Evolutionary conservation across 768 basidiomycete genomes (phyloP).

Genomic region (Pluteus cervinus): DNA sequence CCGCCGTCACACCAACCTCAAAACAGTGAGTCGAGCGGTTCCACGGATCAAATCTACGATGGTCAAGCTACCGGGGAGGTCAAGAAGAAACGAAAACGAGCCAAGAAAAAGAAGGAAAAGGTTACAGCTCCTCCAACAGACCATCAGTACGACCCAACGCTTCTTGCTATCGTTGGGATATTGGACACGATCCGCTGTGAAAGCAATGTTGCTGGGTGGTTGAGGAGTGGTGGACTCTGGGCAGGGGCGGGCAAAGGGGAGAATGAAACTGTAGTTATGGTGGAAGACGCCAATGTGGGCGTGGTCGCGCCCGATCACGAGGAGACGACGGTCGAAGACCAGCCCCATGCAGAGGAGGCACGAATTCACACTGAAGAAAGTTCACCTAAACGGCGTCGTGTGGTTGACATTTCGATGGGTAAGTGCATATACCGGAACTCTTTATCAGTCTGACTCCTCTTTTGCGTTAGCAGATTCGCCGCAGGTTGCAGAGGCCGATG

Average conservation of each 20-base stretch:
- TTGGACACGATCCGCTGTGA: conserved; percentile 53
- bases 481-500: no score
- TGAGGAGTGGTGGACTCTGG: conserved; percentile 46
- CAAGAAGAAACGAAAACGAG: conserved; percentile 13
- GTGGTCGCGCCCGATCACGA: not conserved
- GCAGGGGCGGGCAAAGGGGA: not conserved
- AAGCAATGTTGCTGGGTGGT: conserved; percentile 64
- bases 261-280: no score
- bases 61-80: conserved; percentile 6
- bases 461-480: no score
- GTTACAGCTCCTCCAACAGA: not conserved
- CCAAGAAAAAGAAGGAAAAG: conserved; percentile 6
- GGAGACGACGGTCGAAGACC: not conserved
- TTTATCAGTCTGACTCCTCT: no score
- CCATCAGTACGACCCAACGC: conserved; percentile 40
- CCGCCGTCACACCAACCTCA: no score
- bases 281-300: not conserved
- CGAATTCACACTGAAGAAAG: not conserved
- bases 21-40: no score
- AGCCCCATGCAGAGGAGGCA: not conserved
- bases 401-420: no score
- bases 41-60: no score
- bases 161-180: conserved; percentile 64
- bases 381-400: not conserved
- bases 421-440: no score